Percentiles rank a stretch among this genome's conserved stretches.
phyloP scores from a whole-genome alignment of 305 asterid genomes.

The Fraxinus albicans region DNA sequence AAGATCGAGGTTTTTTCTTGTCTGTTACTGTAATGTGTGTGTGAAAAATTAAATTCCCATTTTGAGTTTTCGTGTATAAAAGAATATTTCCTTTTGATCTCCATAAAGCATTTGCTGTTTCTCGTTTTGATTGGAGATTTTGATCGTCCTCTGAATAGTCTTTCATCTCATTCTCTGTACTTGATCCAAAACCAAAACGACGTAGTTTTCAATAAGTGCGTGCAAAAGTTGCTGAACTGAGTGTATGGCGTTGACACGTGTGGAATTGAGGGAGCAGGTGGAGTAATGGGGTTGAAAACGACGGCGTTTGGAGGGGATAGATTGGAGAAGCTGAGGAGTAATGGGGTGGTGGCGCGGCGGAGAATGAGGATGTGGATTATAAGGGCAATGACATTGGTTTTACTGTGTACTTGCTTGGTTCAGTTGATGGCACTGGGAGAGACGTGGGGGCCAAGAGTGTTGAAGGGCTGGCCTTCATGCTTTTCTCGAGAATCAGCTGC shows the following conservation, averaged over 20 bases:
- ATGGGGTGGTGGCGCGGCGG: conserved; percentile 56
- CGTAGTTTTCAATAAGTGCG: background rate
- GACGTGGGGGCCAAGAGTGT: conserved; percentile 71
- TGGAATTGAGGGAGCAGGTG: conserved; percentile 37
- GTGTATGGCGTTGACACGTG: conserved; percentile 45
- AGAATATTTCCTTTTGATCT: conserved; percentile 23
- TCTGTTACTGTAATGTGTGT: conserved; percentile 23
- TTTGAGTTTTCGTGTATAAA: background rate
- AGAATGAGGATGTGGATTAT: conserved; percentile 78
- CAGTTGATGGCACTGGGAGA: conserved; percentile 71
- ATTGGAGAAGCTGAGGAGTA: conserved; percentile 60
- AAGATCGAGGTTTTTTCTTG: conserved; percentile 37
- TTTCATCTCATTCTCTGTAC: conserved; percentile 10
- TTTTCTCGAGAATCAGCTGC: conserved; percentile 53
- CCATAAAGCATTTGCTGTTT: conserved; percentile 7
- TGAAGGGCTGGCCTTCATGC: conserved; percentile 84
- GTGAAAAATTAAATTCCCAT: conserved; percentile 10
- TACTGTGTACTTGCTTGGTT: conserved; percentile 78
- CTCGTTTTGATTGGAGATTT: conserved; percentile 32
- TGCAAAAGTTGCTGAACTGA: conserved; percentile 5
- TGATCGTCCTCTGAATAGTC: background rate
- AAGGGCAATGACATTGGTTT: conserved; percentile 56
- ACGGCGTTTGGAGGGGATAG: conserved; percentile 54
- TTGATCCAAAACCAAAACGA: conserved; percentile 7
- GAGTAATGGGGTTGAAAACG: conserved; percentile 69